Evolutionary conservation across 1,139 yeast species (phyloP), one percentile per base, ranked within the genome.

Genomic region (Suhomyces coccinellae): DNA sequence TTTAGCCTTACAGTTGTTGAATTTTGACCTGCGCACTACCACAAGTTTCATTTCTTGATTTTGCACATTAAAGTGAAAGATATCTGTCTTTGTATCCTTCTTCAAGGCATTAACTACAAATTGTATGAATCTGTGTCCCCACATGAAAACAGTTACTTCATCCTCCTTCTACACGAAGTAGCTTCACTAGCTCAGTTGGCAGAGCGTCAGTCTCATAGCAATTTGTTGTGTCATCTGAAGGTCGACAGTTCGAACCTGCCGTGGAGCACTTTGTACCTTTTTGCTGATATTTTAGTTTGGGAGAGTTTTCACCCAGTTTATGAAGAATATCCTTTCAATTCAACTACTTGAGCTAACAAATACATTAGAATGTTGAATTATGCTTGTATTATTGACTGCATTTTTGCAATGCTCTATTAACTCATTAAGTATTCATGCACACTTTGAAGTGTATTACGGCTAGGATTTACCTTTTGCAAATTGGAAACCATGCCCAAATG

Each of bases 401-500:
- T 6, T 6, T 28, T 20, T 16, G 26, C 10, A 16, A 12, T 28
- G 30, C n/a, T 30, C 33, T 10, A 32, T 28, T 28, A 27, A 28
- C 45, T 42, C 45, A 66, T 63, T 39, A 79, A 51, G 51, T 57
- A 75, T 11, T 77, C 63, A 52, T 83, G 83, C 4, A 83, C 75
- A 46, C 85, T 77, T 53, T 86, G 93, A 34, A 88, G 65, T 0
- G 95, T 85, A 24, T 87, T 82, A 43, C 97, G 68, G 48, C 91
- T 83, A 0, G 96, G 96, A 50, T 87, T 87, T 8, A 79, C 79
- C 38, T 74, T 77, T 17, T 73, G 63, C 3, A 65, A 54, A 4
- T 71, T 65, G 20, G 75, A 70, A 6, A 88, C 56, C 43, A 63
- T 62, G 2, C 82, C 78, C 37, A 87, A 63, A 47, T 85, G 83